A percentile compares a stretch with the other conserved stretches of the same genome.
phyloP scores from a whole-genome alignment of 139 green algal genomes.

The Coelastrella sp. region DNA sequence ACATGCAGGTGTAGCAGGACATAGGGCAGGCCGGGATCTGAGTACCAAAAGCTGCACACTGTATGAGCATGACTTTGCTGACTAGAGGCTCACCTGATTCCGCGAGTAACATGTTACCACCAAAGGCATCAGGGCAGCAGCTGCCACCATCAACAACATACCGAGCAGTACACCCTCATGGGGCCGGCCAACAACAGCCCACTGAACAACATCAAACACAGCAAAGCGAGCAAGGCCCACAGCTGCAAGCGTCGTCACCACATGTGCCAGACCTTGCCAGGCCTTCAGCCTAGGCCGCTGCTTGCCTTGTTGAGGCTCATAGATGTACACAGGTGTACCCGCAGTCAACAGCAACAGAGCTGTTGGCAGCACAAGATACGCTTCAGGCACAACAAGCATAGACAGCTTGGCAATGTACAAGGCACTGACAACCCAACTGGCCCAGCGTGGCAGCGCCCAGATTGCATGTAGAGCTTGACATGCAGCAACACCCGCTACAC shows the following conservation, averaged over 20 bases:
- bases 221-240: slow-evolving; percentile 83
- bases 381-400: slow-evolving; percentile 90
- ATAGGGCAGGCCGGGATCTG: no score
- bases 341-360: slow-evolving; percentile 50
- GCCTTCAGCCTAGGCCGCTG: slow-evolving; percentile 55
- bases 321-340: slow-evolving; percentile 51
- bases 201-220: slow-evolving; percentile 88
- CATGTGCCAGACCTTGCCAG: slow-evolving; percentile 72
- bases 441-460: slow-evolving; percentile 17
- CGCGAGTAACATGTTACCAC: slow-evolving; percentile 72
- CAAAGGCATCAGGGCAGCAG: slow-evolving; percentile 77
- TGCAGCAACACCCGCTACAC: slow-evolving; percentile 72
- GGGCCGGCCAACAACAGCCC: slow-evolving; percentile 65
- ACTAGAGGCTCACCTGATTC: slow-evolving; percentile 50
- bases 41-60: no score
- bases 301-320: slow-evolving; percentile 44
- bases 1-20: no score
- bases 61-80: no score
- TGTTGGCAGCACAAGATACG: slow-evolving; percentile 57
- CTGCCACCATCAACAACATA: slow-evolving; percentile 68
- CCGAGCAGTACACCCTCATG: slow-evolving; percentile 87
- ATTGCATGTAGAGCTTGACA: slow-evolving; percentile 58
- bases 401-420: slow-evolving; percentile 87
- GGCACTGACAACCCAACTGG: slow-evolving; percentile 66
- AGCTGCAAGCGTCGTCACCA: slow-evolving; percentile 58